phyloP scores from a whole-genome alignment of 371 early-diverging fungal species.

The Mucor plumbeus region DNA sequence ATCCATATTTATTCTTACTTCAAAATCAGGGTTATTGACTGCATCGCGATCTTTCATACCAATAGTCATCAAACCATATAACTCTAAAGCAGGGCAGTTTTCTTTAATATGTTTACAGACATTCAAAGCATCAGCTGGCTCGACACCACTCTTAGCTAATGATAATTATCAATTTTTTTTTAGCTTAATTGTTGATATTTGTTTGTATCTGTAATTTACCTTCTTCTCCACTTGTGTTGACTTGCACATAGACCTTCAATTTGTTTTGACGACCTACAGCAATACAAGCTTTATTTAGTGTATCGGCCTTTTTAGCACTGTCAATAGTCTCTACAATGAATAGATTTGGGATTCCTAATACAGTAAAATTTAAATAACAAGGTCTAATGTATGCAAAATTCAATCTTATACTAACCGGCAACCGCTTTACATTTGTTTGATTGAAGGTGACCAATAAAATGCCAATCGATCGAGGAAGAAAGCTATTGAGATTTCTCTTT shows the following conservation, averaged over 20 bases:
- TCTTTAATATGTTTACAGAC: slow-evolving; percentile 70
- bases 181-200: background rate
- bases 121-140: slow-evolving; percentile 46
- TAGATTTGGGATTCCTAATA: slow-evolving; percentile 81
- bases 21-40: slow-evolving; percentile 83
- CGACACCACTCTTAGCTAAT: slow-evolving; percentile 83
- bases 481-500: slow-evolving; percentile 41
- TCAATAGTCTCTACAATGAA: slow-evolving; percentile 93
- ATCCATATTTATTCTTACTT: slow-evolving; percentile 43
- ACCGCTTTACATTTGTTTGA: slow-evolving; percentile 94
- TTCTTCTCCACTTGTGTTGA: slow-evolving; percentile 94
- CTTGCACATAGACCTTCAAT: slow-evolving; percentile 86
- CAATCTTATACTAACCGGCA: slow-evolving; percentile 46
- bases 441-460: slow-evolving; percentile 95
- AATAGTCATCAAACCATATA: slow-evolving; percentile 96
- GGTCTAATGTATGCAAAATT: too few relatives aligned
- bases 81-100: slow-evolving; percentile 68
- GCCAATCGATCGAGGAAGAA: slow-evolving; percentile 88
- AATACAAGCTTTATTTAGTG: slow-evolving; percentile 76
- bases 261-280: slow-evolving; percentile 53
- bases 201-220: slow-evolving; percentile 43
- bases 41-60: slow-evolving; percentile 72
- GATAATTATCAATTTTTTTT: slow-evolving; percentile 1
- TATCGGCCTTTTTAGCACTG: slow-evolving; percentile 79
- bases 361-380: background rate